Percentiles rank a stretch among this genome's conserved stretches.
Conservation (phyloP, 2,329 filamentous ascomycete genomes). For the Ambrosiella cleistominuta region DNA sequence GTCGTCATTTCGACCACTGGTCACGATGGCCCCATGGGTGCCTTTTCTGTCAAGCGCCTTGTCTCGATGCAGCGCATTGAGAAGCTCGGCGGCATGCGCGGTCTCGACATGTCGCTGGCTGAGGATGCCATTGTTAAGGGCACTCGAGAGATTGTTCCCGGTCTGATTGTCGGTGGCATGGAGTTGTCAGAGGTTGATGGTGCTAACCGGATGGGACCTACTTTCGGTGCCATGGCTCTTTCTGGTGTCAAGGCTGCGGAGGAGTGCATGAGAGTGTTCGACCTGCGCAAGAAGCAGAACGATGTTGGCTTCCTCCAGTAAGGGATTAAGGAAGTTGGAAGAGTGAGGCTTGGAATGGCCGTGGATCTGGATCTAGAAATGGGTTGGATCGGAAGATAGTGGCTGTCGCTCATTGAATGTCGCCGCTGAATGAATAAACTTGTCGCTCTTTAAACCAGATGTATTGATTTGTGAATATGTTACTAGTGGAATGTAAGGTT, state of each 20-base stretch:
- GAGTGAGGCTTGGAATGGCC: too few species aligned
- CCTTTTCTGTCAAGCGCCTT: constrained; percentile 79
- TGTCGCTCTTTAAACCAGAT: too few species aligned
- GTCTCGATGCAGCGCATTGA: constrained; percentile 74
- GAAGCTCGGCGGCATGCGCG: constrained; percentile 79
- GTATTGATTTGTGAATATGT: too few species aligned
- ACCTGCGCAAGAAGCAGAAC: constrained; percentile 61
- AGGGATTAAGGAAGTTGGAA: not conserved
- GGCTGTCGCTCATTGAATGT: too few species aligned
- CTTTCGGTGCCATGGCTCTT: constrained; percentile 78
- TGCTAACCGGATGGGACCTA: constrained; percentile 81
- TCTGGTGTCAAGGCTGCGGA: constrained; percentile 82
- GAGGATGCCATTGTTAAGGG: constrained; percentile 90
- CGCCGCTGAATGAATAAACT: too few species aligned
- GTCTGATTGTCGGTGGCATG: constrained; percentile 88
- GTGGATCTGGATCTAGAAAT: too few species aligned
- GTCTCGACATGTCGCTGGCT: constrained; percentile 77
- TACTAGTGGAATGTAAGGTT: too few species aligned
- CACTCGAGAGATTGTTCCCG: constrained; percentile 73
- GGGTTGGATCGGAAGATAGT: too few species aligned
- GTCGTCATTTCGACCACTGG: constrained; percentile 79
- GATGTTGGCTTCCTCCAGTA: constrained; percentile 22
- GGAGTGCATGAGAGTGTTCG: constrained; percentile 63
- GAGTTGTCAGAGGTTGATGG: constrained; percentile 81
- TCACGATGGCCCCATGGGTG: constrained; percentile 76